phyloP scores from a whole-genome alignment of 2,329 filamentous ascomycete species.

The Zasmidium cellare region DNA sequence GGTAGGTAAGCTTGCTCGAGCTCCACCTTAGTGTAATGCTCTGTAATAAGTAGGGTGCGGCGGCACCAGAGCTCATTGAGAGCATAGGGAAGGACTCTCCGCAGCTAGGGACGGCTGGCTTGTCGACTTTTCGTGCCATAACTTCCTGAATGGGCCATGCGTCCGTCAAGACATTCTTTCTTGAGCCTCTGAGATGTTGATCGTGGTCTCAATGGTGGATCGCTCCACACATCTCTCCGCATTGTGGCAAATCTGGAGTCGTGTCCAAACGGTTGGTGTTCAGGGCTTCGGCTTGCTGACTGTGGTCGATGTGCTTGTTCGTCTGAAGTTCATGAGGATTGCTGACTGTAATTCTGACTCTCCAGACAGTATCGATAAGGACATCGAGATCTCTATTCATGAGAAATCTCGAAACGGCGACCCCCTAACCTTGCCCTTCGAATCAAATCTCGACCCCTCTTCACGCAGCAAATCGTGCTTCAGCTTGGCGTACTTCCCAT shows the following conservation, averaged over 20 bases:
- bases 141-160: neutral
- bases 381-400: neutral
- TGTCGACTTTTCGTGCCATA: neutral
- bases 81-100: neutral
- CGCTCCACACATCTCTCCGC: neutral
- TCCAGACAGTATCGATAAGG: neutral
- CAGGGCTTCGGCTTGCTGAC: neutral
- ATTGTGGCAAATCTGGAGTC: neutral
- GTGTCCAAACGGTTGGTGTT: neutral
- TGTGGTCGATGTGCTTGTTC: neutral
- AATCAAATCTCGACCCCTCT: constrained; percentile 49
- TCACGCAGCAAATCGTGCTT: constrained; percentile 43
- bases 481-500: constrained; percentile 43
- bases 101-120: neutral
- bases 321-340: neutral
- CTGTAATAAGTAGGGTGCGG: constrained; percentile 3
- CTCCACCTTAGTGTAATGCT: neutral
- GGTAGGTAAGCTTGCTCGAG: neutral
- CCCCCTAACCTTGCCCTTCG: constrained; percentile 43
- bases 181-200: neutral
- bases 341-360: neutral
- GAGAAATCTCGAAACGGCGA: constrained; percentile 38
- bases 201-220: neutral
- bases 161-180: neutral
- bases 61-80: neutral